Evolutionary conservation across 768 basidiomycete genomes (phyloP).

Genomic region (Mycena venus): DNA sequence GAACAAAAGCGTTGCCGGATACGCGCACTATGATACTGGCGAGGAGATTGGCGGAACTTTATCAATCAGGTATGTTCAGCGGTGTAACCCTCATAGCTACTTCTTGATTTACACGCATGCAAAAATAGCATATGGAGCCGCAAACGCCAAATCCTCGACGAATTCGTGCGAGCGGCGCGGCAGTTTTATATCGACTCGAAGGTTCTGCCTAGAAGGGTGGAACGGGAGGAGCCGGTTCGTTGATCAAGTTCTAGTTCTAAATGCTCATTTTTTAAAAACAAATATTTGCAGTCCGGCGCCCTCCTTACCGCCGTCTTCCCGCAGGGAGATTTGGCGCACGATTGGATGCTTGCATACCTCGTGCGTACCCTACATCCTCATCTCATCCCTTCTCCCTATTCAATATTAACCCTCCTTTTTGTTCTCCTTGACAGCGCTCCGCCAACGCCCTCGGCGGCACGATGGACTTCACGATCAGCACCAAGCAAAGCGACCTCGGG

Average conservation of each 20-base stretch:
- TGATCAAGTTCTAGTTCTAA: too few species aligned
- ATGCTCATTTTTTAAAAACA: neutral
- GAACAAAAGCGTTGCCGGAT: constrained; percentile 24
- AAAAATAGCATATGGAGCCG: constrained; percentile 26
- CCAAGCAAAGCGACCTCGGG: constrained; percentile 24
- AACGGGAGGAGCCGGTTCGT: constrained; percentile 16
- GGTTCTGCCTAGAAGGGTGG: constrained; percentile 21
- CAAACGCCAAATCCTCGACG: constrained; percentile 20
- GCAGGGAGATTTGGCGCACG: constrained; percentile 21
- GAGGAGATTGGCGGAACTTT: constrained; percentile 29
- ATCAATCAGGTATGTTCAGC: constrained; percentile 19
- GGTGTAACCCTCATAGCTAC: too few species aligned
- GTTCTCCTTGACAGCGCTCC: too few species aligned
- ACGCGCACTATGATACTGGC: constrained; percentile 27
- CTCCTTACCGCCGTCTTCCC: constrained; percentile 22
- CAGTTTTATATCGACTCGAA: constrained; percentile 26
- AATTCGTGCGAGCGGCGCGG: constrained; percentile 17
- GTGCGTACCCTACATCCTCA: too few species aligned
- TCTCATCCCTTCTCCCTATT: too few species aligned
- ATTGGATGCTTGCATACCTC: constrained; percentile 31
- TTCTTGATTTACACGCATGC: neutral
- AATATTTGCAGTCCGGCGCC: constrained; percentile 20
- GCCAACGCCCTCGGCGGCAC: constrained; percentile 7
- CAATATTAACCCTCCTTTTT: too few species aligned
- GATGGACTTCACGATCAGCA: constrained; percentile 22